Evolutionary conservation across 805 yeast genomes (phyloP).

Genomic region (Cephaloascus albidus): DNA sequence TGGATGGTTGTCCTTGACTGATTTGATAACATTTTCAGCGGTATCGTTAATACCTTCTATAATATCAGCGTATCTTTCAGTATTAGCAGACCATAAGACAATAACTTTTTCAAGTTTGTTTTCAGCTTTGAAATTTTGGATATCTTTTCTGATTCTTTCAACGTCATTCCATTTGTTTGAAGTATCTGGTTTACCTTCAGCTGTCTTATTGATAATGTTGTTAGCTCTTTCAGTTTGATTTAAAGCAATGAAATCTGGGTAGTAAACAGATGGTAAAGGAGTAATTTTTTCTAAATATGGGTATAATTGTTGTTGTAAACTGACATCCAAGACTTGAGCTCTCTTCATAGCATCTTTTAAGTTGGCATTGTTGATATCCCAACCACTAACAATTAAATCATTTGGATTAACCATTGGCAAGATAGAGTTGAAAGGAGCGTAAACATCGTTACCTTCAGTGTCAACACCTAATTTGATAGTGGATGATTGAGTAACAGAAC

Average conservation of each 20-base stretch:
- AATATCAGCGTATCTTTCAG: slow-evolving; percentile 84
- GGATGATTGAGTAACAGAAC: slow-evolving; percentile 90
- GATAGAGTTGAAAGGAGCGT: slow-evolving; percentile 84
- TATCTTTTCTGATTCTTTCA: slow-evolving; percentile 77
- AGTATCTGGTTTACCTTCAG: slow-evolving; percentile 39
- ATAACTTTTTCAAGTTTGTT: slow-evolving; percentile 80
- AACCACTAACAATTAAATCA: slow-evolving; percentile 84
- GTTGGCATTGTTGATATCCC: slow-evolving; percentile 80
- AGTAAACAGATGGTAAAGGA: slow-evolving; percentile 83
- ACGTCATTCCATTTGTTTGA: slow-evolving; percentile 83
- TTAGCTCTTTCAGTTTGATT: slow-evolving; percentile 91
- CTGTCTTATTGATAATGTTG: slow-evolving; percentile 59
- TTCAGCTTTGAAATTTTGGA: slow-evolving; percentile 60
- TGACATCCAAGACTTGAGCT: slow-evolving; percentile 79
- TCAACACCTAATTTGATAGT: slow-evolving; percentile 88
- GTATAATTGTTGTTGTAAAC: slow-evolving; percentile 67
- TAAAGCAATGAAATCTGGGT: slow-evolving; percentile 94
- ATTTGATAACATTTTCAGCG: slow-evolving; percentile 61
- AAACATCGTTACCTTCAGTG: slow-evolving; percentile 69
- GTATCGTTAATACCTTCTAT: slow-evolving; percentile 80
- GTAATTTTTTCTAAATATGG: slow-evolving; percentile 49
- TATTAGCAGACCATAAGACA: slow-evolving; percentile 95
- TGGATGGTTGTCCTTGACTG: slow-evolving; percentile 70
- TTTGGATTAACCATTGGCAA: slow-evolving; percentile 87
- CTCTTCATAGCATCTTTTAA: slow-evolving; percentile 75